Evolutionary conservation across 768 basidiomycete species (phyloP).

Genomic region (Hypholoma fasciculare): DNA sequence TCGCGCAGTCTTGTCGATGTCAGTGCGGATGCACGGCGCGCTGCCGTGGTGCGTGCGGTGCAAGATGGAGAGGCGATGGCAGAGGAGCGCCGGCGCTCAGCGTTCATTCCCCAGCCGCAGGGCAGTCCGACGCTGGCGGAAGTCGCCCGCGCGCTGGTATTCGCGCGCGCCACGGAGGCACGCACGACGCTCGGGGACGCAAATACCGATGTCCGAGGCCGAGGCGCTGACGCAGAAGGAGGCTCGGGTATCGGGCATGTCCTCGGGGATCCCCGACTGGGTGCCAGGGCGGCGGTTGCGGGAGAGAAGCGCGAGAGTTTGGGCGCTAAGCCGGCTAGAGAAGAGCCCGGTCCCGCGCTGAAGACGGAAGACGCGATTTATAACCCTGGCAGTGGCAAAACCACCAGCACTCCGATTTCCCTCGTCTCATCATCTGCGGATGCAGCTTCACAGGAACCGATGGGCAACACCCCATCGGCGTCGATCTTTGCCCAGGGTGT

Average conservation of each 20-base stretch:
- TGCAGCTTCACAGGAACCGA: background rate
- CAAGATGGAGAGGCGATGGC: conserved; percentile 9
- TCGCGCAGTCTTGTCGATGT: conserved; percentile 9
- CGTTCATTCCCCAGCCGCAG: background rate
- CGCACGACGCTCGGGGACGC: background rate
- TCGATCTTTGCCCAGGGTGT: background rate
- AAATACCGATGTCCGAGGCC: background rate
- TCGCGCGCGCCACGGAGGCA: background rate
- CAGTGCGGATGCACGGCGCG: background rate
- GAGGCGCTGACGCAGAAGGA: background rate
- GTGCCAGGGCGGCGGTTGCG: too few relatives aligned
- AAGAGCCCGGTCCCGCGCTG: background rate
- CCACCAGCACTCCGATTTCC: background rate
- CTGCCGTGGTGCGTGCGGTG: conserved; percentile 6
- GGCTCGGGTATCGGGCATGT: too few relatives aligned
- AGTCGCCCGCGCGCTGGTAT: background rate
- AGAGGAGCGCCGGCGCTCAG: conserved; percentile 6
- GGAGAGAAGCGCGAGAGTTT: background rate
- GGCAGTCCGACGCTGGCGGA: conserved; percentile 3
- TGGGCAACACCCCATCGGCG: conserved; percentile 4
- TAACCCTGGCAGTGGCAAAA: background rate
- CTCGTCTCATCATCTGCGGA: background rate
- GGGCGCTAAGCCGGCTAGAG: background rate
- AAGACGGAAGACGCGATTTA: background rate
- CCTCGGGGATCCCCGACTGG: too few relatives aligned